Base-by-base conservation (phyloP, 768 basidiomycete genomes). In the Thelephora ganbajun region DNA sequence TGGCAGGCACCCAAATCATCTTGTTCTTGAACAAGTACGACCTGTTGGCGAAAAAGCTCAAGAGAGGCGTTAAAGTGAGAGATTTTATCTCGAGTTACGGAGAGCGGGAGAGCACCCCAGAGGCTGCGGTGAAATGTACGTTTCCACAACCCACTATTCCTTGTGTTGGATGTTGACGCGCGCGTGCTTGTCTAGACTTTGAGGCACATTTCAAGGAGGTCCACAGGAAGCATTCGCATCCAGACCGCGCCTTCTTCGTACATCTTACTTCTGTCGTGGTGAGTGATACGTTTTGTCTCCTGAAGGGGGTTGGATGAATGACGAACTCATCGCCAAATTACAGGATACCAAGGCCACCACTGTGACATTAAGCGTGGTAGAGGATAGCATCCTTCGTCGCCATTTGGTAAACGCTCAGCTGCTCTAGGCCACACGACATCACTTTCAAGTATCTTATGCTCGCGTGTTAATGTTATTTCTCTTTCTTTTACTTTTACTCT, bases 201-300 rank as follows among this genome's bases (percentile, higher is more conserved):
- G 78, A 80, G 54, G 76, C 80, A 49, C 83, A 86, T 57, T 87
- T 89, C 62, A 83, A 76, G 57, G 84, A 87, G 46, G 81, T 85
- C 34, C 70, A 72, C 42, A 76, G 72, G 52, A 68, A 70, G 39
- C 64, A 71, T 52, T 84, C 84, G 1, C 79, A 81, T 11, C 68
- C 73, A 20, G 71, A 74, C 36, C 73, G 85, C 4, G 72, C 76
- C 0, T 84, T 84, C 61, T 81, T 77, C 54, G 70, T 79, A 46
- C 80, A 86, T 66, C 68, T 82, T 35, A 88, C 85, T 33, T 82
- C 83, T 44, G 82, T 86, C 44, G 75, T 87, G 52, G 84, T 87
- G 58, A 62, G 82, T 70, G 22, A 52, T 16, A 20, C 4, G 34
- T 44, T 35, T 45, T 39, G 12, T 33, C 48, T 26, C 34, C 33